A percentile compares a stretch with the other conserved stretches of the same genome.
phyloP scores from a whole-genome alignment of 2,329 filamentous ascomycete genomes.

The Apiospora pterosperma region DNA sequence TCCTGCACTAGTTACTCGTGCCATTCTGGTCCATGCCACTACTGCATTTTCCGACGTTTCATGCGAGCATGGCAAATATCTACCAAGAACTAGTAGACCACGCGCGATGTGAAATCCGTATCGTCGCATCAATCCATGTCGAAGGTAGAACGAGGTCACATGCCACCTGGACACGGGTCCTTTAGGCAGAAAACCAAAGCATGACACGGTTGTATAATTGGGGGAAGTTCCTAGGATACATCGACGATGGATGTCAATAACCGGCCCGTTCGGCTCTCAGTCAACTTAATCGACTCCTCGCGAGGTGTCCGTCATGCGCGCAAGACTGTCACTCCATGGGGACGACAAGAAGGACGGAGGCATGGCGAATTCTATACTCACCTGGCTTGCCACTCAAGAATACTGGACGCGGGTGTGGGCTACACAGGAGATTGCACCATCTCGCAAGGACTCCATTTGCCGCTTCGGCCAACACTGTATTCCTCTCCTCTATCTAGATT shows the following conservation, averaged over 20 bases:
- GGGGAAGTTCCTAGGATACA: background rate
- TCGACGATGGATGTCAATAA: background rate
- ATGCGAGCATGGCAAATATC: background rate
- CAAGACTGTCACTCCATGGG: conserved; percentile 3
- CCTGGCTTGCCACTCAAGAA: background rate
- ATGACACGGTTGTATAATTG: background rate
- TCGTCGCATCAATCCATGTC: background rate
- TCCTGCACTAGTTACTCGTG: background rate
- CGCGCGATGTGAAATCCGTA: background rate
- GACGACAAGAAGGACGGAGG: background rate
- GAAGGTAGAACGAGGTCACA: background rate
- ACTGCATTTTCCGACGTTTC: background rate
- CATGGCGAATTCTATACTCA: background rate
- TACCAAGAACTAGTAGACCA: background rate
- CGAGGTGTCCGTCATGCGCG: background rate
- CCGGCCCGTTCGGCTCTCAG: background rate
- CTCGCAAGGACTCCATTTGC: background rate
- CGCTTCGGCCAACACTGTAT: background rate
- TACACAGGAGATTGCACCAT: background rate
- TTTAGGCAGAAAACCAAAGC: background rate
- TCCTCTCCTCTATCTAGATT: background rate
- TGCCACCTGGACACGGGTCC: background rate
- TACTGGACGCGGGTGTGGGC: background rate
- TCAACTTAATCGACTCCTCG: background rate
- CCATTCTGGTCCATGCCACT: background rate